Base-by-base conservation (phyloP, 1,284 basidiomycete genomes). In the Heterobasidion parviporum region DNA sequence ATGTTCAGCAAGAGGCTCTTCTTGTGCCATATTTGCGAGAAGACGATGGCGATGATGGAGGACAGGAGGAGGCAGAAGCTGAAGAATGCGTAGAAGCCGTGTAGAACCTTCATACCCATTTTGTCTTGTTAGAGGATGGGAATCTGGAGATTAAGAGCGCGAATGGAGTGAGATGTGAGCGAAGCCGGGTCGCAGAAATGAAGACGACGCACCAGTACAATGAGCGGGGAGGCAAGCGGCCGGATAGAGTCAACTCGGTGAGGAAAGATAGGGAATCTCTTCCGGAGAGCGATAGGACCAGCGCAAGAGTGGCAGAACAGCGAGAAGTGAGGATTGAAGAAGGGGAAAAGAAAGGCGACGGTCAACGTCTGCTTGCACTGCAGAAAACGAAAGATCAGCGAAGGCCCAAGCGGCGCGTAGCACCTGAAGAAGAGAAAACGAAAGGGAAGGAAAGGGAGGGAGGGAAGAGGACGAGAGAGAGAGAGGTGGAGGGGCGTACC, bases 21-120 rank as follows among this genome's bases (percentile, higher is more conserved):
- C 50, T 74, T 72, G 51, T 81, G 77, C 85, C 86, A 92, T 35
- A 88, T 67, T 57, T 91, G 70, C 16, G 89, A 88, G 52, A 91
- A 72, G 49, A 76, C 77, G 59, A 92, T 72, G 16, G 82, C 71
- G 54, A 92, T 60, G 51, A 75, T 72, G 44, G 86, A 89, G 7
- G 86, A 81, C n/a, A 74, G 78, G 45, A 92, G 76, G 55, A 93
- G 80, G 61, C 75, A 77, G 59, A 86, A 58, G 71, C 86, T 86
- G 60, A 91, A 73, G 69, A 83, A 79, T 48, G 75, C 79, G 85
- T 89, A 93, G 60, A 79, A 74, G 56, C 76, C 79, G 72, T 87
- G 78, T 56, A 92, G 74, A 36, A 33, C 43, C 51, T 52, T 16
- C 51, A 41, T 41, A n/a, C n/a, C 38, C 38, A 41, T 41, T 41